Evolutionary conservation across 768 basidiomycete species (phyloP).

Genomic region (Naganishia onofrii): DNA sequence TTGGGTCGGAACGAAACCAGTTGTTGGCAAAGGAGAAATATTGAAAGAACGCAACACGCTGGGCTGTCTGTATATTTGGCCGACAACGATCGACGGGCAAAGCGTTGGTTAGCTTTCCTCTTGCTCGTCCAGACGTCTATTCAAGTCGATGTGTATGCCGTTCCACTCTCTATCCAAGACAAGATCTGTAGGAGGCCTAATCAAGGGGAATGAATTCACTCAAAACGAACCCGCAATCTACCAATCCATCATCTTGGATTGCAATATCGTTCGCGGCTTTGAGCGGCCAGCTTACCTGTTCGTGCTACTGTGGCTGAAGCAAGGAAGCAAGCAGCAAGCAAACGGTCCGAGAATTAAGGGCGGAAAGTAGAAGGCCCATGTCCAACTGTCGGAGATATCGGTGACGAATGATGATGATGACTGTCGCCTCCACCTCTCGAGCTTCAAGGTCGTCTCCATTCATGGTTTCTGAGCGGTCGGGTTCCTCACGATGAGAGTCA

Average conservation of each 20-base stretch:
- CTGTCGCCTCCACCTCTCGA: neutral
- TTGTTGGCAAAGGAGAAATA: neutral
- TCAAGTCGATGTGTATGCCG: too few species aligned
- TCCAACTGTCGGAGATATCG: neutral
- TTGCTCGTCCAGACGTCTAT: too few species aligned
- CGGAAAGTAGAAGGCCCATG: neutral
- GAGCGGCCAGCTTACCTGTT: neutral
- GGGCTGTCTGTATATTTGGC: neutral
- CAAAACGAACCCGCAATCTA: neutral
- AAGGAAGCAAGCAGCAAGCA: neutral
- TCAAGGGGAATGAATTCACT: neutral
- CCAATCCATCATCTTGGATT: slow-evolving; percentile 1
- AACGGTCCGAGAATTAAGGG: slow-evolving; percentile 7
- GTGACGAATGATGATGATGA: neutral
- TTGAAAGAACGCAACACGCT: slow-evolving; percentile 1
- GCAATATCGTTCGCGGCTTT: neutral
- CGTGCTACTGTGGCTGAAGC: neutral
- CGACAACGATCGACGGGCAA: slow-evolving; percentile 1
- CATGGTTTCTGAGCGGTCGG: too few species aligned
- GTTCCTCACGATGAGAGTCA: too few species aligned
- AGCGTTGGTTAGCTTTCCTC: too few species aligned
- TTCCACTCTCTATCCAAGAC: too few species aligned
- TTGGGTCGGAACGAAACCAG: neutral
- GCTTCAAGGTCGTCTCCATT: too few species aligned
- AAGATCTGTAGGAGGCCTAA: too few species aligned